phyloP scores from a whole-genome alignment of 2,329 filamentous ascomycete genomes.

The Aspergillus hiratsukae region DNA sequence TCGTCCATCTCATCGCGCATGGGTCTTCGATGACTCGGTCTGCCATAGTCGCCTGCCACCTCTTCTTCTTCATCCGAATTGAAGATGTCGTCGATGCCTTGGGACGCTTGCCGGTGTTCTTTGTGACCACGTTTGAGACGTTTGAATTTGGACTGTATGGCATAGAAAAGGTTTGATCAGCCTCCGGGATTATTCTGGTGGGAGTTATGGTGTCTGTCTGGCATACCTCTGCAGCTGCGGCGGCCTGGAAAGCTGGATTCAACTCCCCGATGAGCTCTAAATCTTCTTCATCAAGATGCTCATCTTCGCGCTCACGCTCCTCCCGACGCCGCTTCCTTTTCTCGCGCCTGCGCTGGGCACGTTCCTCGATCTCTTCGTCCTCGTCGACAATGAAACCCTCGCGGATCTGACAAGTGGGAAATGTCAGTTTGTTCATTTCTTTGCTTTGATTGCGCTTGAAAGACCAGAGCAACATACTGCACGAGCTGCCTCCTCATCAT shows the following conservation, averaged over 20 bases:
- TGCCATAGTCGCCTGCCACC: constrained; percentile 45
- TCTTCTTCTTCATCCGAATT: constrained; percentile 86
- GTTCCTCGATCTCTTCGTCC: constrained; percentile 72
- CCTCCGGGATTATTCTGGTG: not conserved
- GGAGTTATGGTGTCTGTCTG: not conserved
- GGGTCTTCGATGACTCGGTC: constrained; percentile 49
- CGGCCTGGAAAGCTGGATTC: constrained; percentile 64
- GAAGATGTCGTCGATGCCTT: constrained; percentile 87
- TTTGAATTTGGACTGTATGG: constrained; percentile 80
- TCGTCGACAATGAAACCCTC: constrained; percentile 97
- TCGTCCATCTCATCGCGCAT: constrained; percentile 80
- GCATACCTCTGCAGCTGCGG: constrained; percentile 64
- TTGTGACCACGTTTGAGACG: constrained; percentile 88
- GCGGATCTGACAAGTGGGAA: constrained; percentile 57
- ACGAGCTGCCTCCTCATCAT: constrained; percentile 78
- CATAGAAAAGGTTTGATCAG: constrained; percentile 2
- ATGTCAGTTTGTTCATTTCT: constrained; percentile 13
- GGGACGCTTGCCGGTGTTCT: constrained; percentile 56
- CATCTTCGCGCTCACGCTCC: constrained; percentile 79
- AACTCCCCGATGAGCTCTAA: constrained; percentile 88
- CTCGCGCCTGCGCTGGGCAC: constrained; percentile 57
- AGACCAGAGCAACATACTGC: constrained; percentile 51
- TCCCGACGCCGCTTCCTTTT: constrained; percentile 71
- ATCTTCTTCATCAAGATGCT: constrained; percentile 87
- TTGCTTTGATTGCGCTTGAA: not conserved